Conservation (phyloP, 2,329 filamentous ascomycete species). For the Chaetothyriales sp. region DNA sequence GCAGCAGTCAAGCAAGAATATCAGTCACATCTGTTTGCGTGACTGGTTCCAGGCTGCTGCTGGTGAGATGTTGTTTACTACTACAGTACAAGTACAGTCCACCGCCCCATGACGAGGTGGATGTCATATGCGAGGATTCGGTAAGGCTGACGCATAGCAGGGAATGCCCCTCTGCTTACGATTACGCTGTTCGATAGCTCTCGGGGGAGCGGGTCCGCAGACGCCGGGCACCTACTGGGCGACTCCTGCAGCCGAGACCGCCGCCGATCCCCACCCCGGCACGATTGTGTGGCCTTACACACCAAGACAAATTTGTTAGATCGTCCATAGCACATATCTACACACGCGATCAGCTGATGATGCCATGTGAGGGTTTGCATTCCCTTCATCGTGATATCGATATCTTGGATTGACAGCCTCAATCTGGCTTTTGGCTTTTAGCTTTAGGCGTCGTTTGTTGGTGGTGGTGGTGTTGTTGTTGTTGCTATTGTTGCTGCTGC, state of each 20-base stretch:
- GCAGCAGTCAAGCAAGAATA: neutral
- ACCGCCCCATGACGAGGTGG: neutral
- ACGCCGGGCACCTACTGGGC: too few relatives aligned
- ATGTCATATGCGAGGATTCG: neutral
- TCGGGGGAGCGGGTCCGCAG: too few relatives aligned
- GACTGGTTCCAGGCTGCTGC: neutral
- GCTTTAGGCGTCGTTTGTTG: neutral
- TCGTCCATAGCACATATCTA: too few relatives aligned
- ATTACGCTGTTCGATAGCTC: too few relatives aligned
- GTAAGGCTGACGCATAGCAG: too few relatives aligned
- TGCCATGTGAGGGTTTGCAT: neutral
- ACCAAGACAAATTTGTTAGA: too few relatives aligned
- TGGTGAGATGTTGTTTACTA: neutral
- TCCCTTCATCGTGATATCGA: neutral
- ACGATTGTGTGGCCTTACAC: too few relatives aligned
- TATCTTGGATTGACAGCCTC: neutral
- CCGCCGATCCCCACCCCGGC: too few relatives aligned
- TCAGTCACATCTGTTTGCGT: neutral
- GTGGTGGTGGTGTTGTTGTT: too few relatives aligned
- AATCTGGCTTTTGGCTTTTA: neutral
- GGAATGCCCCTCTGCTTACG: too few relatives aligned
- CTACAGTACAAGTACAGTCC: neutral
- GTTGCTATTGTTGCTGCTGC: too few relatives aligned
- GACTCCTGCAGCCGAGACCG: too few relatives aligned
- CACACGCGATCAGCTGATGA: neutral